These are phyloP conservation scores for Phytophthora melonis DNA, from an alignment of 352 stramenopile species.

Conservation along the genomic window DNA sequence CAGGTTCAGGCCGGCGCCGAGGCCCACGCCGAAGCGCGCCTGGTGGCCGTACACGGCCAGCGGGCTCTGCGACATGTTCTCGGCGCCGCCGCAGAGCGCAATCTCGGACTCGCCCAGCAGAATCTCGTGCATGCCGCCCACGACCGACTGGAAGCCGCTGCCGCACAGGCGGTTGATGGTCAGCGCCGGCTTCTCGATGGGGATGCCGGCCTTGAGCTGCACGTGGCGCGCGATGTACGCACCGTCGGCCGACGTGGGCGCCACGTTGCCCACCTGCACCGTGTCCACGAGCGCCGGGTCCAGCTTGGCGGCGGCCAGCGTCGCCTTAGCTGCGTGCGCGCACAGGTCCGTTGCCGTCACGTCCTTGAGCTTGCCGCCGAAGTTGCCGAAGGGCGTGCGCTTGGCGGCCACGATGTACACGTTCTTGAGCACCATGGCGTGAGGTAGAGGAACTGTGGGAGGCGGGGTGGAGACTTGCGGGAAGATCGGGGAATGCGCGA, in stretches of 20 bases:
- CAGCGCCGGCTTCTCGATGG: conserved; percentile 92
- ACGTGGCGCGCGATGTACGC: conserved; percentile 97
- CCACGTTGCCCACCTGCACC: conserved; percentile 97
- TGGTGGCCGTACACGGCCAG: conserved; percentile 93
- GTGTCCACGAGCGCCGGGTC: conserved; percentile 92
- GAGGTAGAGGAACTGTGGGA: neutral
- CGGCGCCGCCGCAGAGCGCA: conserved; percentile 89
- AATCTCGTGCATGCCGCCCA: conserved; percentile 93
- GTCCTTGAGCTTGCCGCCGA: conserved; percentile 95
- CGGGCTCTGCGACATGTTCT: conserved; percentile 98
- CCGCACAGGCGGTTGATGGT: conserved; percentile 99
- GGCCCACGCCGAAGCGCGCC: conserved; percentile 92
- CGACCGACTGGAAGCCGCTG: conserved; percentile 97
- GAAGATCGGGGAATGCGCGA: conserved; percentile 30
- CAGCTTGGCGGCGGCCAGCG: conserved; percentile 77
- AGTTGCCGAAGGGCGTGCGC: conserved; percentile 95
- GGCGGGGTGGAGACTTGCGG: neutral
- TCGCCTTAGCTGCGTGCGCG: conserved; percentile 87
- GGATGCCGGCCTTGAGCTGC: conserved; percentile 91
- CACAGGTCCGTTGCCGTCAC: conserved; percentile 93
- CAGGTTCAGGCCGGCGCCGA: conserved; percentile 94
- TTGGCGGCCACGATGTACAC: conserved; percentile 97
- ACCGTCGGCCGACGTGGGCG: conserved; percentile 93
- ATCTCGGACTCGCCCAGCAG: conserved; percentile 91
- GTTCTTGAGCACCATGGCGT: conserved; percentile 66